Evolutionary conservation across 306 rosid species (phyloP), one percentile per base, ranked within the genome.

Genomic region (Hippophae rhamnoides): DNA sequence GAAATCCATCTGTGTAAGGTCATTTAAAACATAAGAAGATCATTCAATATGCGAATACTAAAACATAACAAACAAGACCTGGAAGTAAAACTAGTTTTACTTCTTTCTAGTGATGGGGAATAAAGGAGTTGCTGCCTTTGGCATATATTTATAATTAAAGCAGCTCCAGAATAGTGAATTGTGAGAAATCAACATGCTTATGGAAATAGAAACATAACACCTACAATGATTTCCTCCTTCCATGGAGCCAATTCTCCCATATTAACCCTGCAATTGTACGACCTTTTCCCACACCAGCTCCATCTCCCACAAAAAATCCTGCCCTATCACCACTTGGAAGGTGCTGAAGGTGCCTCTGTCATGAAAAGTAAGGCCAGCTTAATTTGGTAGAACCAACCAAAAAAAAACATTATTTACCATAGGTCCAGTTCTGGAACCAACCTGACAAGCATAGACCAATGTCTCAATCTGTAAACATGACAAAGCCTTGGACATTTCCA

Each of bases 211-310:
- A 68, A 62, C 72, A 58, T 14, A 54, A 70, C 73, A 84, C 95
- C 74, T 82, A 92, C 99, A 92, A 68, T 49, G 99, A 85, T 81
- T 82, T 88, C 72, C 72, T 85, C 86, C 92, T 82, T 50, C 86
- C 81, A 8, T 66, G 81, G 70, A 84, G 82, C 99, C 96, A 92
- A 71, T 92, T 88, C 82, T 92, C 99, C 99, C 88, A 86, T 56
- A 92, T 85, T 75, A 92, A 69, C 62, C 99, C 99, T 3, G 95
- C 99, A 73, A 92, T 80, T 31, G 99, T 88, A 63, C 99, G 89
- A 73, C 99, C 99, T 80, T 92, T 92, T 66, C 99, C 99, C 62
- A 92, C 96, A 65, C 99, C 99, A 67, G 99, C 99, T 66, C 99
- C 99, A 75, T 92, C 99, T 65, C 99, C 99, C 41, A 88, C 56